Evolutionary conservation across 2,329 filamentous ascomycete genomes (phyloP).

Genomic region (Hypoxylon sp.): DNA sequence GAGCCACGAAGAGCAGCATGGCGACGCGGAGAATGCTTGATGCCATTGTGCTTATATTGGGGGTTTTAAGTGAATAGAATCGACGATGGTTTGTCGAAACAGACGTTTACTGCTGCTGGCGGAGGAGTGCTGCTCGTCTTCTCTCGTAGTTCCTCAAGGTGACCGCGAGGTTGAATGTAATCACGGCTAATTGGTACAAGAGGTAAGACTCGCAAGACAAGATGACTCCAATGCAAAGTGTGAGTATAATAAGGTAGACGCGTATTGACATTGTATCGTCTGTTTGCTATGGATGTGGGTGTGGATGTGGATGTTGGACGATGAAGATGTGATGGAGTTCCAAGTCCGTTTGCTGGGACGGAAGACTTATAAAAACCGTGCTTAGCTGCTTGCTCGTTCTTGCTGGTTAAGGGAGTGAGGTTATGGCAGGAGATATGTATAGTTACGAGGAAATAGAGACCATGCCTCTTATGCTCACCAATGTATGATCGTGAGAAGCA

Average conservation of each 20-base stretch:
- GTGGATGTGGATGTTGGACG: neutral
- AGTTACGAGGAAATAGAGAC: slow-evolving; percentile 7
- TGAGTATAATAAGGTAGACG: neutral
- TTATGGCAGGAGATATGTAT: slow-evolving; percentile 11
- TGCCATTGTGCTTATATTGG: slow-evolving; percentile 21
- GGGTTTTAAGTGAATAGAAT: neutral
- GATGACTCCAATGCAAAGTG: neutral
- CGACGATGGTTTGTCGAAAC: neutral
- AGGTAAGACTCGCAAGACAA: neutral
- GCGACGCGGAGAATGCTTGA: slow-evolving; percentile 9
- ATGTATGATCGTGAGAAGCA: neutral
- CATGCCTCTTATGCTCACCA: neutral
- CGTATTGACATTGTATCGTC: neutral
- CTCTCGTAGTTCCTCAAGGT: neutral
- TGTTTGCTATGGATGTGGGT: slow-evolving; percentile 8
- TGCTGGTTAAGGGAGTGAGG: neutral
- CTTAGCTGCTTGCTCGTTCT: neutral
- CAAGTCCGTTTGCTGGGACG: neutral
- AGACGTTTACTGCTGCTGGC: neutral
- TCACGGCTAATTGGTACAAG: neutral
- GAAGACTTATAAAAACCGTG: neutral
- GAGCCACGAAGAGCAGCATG: slow-evolving; percentile 7
- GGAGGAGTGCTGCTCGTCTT: neutral
- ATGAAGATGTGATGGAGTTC: slow-evolving; percentile 10
- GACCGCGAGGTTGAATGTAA: neutral